Evolutionary conservation across 2,329 filamentous ascomycete genomes (phyloP), one percentile per base, ranked within the genome.

Genomic region (Colletotrichum sp.): DNA sequence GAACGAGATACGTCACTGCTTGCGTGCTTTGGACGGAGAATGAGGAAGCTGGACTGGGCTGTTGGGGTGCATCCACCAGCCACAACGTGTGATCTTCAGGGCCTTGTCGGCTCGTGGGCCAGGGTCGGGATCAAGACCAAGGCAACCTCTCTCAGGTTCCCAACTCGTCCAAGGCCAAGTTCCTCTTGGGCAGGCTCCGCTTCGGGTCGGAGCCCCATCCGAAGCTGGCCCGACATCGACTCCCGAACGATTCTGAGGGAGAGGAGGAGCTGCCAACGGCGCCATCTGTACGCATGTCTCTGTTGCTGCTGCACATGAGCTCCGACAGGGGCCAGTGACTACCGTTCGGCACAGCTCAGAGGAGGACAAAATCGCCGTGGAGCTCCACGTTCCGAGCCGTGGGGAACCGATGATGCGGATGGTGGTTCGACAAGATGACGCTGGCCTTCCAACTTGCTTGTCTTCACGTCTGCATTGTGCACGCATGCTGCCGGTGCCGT

Each of bases 371-470:
- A 32, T 34, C 26, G 32, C 70, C 64, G 64, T 73, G 64, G 73
- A 75, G 62, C 73, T 69, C 56, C 64, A 73, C 34, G 43, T 68
- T 75, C 70, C 73, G 70, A 75, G 48, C 70, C 73, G 62, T 60
- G 26, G 56, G 56, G 55, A 38, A 60, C 55, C 55, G 62, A 64
- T 48, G 30, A 24, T 56, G 36, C 21, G 52, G 56, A 21, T 62
- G 36, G 16, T 61, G 32, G 32, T 15, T 21, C 65, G 26, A 71
- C n/a, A 52, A 64, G 13, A 28, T 12, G 60, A 26, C 58, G 58
- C n/a, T 38, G 26, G 26, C 28, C 28, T 6, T 64, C 34, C 34
- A 21, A 28, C n/a, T 26, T 24, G 18, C 34, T 64, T 43, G n/a
- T 34, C 24, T 64, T 43, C 36, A 21, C 43, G 43, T 64, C 24